These are phyloP conservation scores for Hypoxylon lienhwacheense DNA, from an alignment of 495 filamentous ascomycete species.

Conservation along the genomic window DNA sequence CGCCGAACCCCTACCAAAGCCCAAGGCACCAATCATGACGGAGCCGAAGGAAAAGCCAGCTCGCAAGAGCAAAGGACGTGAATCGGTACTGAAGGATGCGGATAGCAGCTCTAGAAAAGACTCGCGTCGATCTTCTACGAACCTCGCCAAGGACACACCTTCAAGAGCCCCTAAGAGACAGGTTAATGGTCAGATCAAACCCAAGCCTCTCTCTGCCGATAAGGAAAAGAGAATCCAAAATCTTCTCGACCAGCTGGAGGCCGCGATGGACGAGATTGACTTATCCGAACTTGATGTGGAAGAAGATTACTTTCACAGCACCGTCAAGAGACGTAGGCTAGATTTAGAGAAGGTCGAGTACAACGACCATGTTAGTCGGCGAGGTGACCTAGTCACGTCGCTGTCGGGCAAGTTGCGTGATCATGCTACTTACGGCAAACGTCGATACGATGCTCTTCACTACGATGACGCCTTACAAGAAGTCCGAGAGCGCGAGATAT, in stretches of 20 bases:
- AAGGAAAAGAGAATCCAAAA: slow-evolving; percentile 69
- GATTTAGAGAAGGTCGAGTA: slow-evolving; percentile 58
- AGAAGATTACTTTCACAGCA: slow-evolving; percentile 54
- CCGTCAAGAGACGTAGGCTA: slow-evolving; percentile 63
- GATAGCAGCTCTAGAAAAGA: slow-evolving; percentile 46
- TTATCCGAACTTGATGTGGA: slow-evolving; percentile 63
- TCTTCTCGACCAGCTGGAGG: slow-evolving; percentile 67
- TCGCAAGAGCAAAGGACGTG: slow-evolving; percentile 50
- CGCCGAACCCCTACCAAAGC: slow-evolving; percentile 61
- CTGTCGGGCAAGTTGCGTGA: slow-evolving; percentile 43
- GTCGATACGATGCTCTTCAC: slow-evolving; percentile 51
- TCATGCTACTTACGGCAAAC: slow-evolving; percentile 54
- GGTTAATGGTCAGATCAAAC: slow-evolving; percentile 54
- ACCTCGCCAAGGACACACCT: slow-evolving; percentile 49
- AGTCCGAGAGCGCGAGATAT: slow-evolving; percentile 85
- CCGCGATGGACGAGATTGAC: slow-evolving; percentile 68
- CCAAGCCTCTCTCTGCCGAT: slow-evolving; percentile 59
- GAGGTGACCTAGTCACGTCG: slow-evolving; percentile 40
- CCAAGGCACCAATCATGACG: slow-evolving; percentile 45
- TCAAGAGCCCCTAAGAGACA: slow-evolving; percentile 55
- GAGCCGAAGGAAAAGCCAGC: slow-evolving; percentile 38
- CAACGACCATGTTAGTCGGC: slow-evolving; percentile 59
- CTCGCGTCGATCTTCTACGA: slow-evolving; percentile 45
- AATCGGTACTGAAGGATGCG: slow-evolving; percentile 44
- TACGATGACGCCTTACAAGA: slow-evolving; percentile 73